These are phyloP conservation scores for Blastobotrys buckinghamii DNA, from an alignment of 1,139 yeast genomes.

Conservation along the genomic window DNA sequence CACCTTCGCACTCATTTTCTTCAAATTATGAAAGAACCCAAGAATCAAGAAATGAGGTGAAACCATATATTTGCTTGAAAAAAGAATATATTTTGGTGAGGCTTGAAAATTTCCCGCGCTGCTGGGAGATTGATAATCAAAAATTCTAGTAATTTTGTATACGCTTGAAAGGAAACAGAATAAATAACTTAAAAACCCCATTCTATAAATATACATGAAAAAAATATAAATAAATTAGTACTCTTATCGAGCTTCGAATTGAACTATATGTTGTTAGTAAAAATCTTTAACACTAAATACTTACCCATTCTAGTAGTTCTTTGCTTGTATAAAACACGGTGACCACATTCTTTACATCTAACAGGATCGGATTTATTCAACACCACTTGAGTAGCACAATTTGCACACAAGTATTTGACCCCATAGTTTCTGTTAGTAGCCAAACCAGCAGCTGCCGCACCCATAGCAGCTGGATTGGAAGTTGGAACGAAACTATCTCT, in stretches of 20 bases:
- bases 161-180: too few relatives aligned
- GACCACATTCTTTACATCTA: conserved; percentile 98
- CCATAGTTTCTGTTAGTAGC: conserved; percentile 73
- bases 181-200: background rate
- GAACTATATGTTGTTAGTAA: conserved; percentile 34
- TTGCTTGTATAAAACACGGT: conserved; percentile 93
- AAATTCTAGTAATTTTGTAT: too few relatives aligned
- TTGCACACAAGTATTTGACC: conserved; percentile 91
- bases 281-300: background rate
- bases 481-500: conserved; percentile 97
- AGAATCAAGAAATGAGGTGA: too few relatives aligned
- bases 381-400: conserved; percentile 86
- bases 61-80: too few relatives aligned
- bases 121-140: too few relatives aligned
- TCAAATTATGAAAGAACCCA: too few relatives aligned
- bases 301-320: conserved; percentile 90
- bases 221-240: background rate
- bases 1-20: too few relatives aligned
- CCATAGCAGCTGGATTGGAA: conserved; percentile 58
- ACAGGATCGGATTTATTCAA: conserved; percentile 93
- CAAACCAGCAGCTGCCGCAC: conserved; percentile 60
- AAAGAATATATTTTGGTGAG: too few relatives aligned
- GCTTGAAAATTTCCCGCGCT: too few relatives aligned
- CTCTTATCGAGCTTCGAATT: conserved; percentile 56
- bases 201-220: background rate